Evolutionary conservation across 495 filamentous ascomycete genomes (phyloP).

Genomic region (Aspergillus sclerotioniger): DNA sequence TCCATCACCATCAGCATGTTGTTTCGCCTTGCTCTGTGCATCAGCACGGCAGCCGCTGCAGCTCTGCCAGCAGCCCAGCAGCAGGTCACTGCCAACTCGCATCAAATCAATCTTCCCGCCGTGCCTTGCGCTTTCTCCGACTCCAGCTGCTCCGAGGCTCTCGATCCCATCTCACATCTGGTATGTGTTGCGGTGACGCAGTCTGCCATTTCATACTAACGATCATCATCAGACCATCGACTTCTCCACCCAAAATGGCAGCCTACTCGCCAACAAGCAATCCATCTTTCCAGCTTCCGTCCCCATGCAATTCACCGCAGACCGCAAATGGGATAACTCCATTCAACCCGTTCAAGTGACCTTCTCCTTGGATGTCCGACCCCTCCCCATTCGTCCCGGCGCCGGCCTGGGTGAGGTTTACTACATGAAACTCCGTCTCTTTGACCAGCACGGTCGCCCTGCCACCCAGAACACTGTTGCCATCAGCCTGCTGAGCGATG

Average conservation of each 20-base stretch:
- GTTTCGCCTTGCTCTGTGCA: slow-evolving; percentile 4
- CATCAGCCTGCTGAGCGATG: slow-evolving; percentile 49
- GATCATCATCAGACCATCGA: slow-evolving; percentile 30
- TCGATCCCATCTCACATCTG: slow-evolving; percentile 22
- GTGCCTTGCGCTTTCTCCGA: slow-evolving; percentile 17
- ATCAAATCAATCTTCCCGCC: slow-evolving; percentile 28
- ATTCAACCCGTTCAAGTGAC: slow-evolving; percentile 20
- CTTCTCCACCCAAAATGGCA: slow-evolving; percentile 38
- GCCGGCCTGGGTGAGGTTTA: slow-evolving; percentile 22
- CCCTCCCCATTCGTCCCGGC: slow-evolving; percentile 21
- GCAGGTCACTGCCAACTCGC: slow-evolving; percentile 13
- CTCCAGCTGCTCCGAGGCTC: slow-evolving; percentile 13
- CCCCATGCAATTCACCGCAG: slow-evolving; percentile 33
- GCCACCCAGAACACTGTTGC: slow-evolving; percentile 54
- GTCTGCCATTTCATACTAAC: neutral
- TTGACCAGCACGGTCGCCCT: slow-evolving; percentile 39
- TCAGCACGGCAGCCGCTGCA: slow-evolving; percentile 9
- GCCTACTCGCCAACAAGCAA: slow-evolving; percentile 42
- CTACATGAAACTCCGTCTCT: slow-evolving; percentile 25
- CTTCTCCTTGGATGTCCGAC: slow-evolving; percentile 29
- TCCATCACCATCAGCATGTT: slow-evolving; percentile 9
- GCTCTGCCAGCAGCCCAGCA: slow-evolving; percentile 4
- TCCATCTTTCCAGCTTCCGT: slow-evolving; percentile 41
- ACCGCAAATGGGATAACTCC: slow-evolving; percentile 19
- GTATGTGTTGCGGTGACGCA: slow-evolving; percentile 12